Evolutionary conservation across 768 basidiomycete species (phyloP).

Genomic region (Rubroboletus satanas): DNA sequence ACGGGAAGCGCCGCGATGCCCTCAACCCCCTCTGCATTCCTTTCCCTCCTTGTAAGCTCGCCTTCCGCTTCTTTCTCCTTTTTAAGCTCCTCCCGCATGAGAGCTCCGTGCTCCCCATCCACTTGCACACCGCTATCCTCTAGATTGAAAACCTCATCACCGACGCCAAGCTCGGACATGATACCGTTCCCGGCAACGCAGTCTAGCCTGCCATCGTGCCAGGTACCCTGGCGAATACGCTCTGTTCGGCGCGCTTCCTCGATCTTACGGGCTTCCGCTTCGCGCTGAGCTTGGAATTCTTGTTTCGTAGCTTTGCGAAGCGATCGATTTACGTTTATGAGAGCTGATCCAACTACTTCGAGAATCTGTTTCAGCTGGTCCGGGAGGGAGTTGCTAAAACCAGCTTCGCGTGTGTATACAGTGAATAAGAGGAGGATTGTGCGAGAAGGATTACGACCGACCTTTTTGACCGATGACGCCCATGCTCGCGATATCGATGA

Average conservation of each 20-base stretch:
- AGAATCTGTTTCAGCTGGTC: slow-evolving; percentile 86
- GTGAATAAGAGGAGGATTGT: not conserved
- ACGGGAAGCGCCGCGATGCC: slow-evolving; percentile 70
- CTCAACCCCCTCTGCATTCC: slow-evolving; percentile 42
- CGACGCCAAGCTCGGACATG: slow-evolving; percentile 82
- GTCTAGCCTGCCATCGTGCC: slow-evolving; percentile 87
- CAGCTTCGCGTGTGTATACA: slow-evolving; percentile 47
- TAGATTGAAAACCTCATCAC: slow-evolving; percentile 57
- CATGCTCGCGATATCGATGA: slow-evolving; percentile 89
- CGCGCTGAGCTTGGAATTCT: slow-evolving; percentile 35
- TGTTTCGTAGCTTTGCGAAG: slow-evolving; percentile 44
- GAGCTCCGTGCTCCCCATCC: slow-evolving; percentile 2
- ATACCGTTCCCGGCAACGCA: slow-evolving; percentile 81
- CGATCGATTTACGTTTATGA: slow-evolving; percentile 58
- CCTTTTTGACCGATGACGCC: slow-evolving; percentile 97
- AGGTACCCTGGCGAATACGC: slow-evolving; percentile 58
- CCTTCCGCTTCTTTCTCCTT: slow-evolving; percentile 31
- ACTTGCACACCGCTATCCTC: slow-evolving; percentile 30
- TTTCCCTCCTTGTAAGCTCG: slow-evolving; percentile 29
- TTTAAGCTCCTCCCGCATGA: slow-evolving; percentile 17
- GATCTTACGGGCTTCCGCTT: slow-evolving; percentile 35
- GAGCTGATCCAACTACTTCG: slow-evolving; percentile 66
- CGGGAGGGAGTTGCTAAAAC: slow-evolving; percentile 71
- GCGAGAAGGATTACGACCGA: slow-evolving; percentile 22
- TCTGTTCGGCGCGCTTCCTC: slow-evolving; percentile 40